These are phyloP conservation scores for Ogataea nitratoaversa DNA, from an alignment of 805 yeast genomes.

Conservation along the genomic window DNA sequence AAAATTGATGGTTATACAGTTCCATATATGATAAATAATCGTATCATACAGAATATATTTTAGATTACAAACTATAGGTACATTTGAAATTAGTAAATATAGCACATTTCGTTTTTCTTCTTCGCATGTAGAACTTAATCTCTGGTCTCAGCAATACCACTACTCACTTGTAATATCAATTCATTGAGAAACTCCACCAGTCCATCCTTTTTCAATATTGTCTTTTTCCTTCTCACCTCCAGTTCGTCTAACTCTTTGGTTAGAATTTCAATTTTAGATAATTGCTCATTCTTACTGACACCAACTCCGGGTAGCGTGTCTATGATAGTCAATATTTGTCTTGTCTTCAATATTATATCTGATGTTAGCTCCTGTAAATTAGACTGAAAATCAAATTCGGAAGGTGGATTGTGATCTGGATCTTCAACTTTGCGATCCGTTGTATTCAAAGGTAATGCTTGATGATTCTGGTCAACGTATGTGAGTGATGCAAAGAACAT, in stretches of 20 bases:
- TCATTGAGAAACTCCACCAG: constrained; percentile 59
- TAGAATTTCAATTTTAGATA: constrained; percentile 56
- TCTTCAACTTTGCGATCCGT: constrained; percentile 59
- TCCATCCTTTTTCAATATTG: constrained; percentile 60
- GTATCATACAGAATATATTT: no score
- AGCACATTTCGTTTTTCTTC: no score
- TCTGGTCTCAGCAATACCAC: constrained; percentile 46
- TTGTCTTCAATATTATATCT: constrained; percentile 78
- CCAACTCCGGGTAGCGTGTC: constrained; percentile 93
- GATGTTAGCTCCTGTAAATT: constrained; percentile 74
- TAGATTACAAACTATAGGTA: no score
- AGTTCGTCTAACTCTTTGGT: constrained; percentile 57
- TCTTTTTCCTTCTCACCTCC: constrained; percentile 53
- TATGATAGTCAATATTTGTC: constrained; percentile 81
- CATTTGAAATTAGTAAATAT: no score
- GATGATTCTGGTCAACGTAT: constrained; percentile 75
- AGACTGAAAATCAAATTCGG: constrained; percentile 32
- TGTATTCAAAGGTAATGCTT: constrained; percentile 44
- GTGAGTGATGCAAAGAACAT: constrained; percentile 76
- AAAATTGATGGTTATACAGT: no score
- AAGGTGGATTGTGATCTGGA: constrained; percentile 46
- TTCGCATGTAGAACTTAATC: no score
- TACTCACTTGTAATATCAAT: constrained; percentile 56
- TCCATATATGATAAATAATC: no score
- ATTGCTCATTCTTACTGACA: constrained; percentile 70